These are phyloP conservation scores for Gossypium schwendimanii DNA, from an alignment of 441 rosid species.

Conservation along the genomic window DNA sequence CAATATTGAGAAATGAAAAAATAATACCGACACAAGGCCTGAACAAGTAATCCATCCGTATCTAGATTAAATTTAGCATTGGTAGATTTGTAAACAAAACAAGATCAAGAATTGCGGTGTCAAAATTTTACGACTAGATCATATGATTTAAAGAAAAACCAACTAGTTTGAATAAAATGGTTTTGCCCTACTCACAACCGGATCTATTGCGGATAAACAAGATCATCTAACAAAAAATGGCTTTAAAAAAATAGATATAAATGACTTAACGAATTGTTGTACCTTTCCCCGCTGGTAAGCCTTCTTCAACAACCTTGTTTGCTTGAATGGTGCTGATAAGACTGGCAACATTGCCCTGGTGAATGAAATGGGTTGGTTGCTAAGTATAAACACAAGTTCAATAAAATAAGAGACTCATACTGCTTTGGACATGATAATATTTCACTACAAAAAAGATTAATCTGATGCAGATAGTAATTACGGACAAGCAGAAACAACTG, in stretches of 20 bases:
- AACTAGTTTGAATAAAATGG: neutral
- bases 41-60: too few relatives aligned
- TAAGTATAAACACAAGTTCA: neutral
- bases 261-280: conserved; percentile 31
- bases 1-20: too few relatives aligned
- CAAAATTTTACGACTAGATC: neutral
- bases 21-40: too few relatives aligned
- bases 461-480: neutral
- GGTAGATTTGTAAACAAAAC: neutral
- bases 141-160: neutral
- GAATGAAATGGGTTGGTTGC: conserved; percentile 4
- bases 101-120: neutral
- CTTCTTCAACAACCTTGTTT: conserved; percentile 78
- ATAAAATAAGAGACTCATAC: neutral
- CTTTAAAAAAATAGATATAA: neutral
- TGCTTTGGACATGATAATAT: neutral
- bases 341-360: conserved; percentile 62
- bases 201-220: neutral
- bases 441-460: neutral
- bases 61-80: too few relatives aligned
- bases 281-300: conserved; percentile 69
- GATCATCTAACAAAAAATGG: neutral
- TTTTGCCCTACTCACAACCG: neutral
- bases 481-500: neutral
- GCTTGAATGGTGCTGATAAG: conserved; percentile 80